phyloP scores from a whole-genome alignment of 2,329 filamentous ascomycete genomes.

The Rosellinia necatrix region DNA sequence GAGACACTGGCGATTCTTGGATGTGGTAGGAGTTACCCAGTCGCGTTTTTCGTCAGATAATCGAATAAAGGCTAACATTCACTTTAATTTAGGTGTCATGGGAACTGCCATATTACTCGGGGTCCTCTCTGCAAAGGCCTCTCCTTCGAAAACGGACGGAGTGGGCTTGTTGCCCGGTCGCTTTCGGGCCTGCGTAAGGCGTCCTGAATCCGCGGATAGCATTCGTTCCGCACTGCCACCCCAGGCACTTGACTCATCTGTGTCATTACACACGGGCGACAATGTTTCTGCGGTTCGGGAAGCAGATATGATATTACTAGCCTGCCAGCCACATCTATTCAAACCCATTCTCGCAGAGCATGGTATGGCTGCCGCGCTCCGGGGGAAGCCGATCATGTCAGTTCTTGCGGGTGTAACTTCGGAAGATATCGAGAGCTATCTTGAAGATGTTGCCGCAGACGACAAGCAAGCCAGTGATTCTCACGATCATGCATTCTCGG shows the following conservation, averaged over 20 bases:
- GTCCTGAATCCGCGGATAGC: conserved; percentile 2
- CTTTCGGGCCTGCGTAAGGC: conserved; percentile 12
- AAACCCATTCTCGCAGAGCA: conserved; percentile 10
- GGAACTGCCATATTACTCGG: conserved; percentile 15
- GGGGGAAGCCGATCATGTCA: conserved; percentile 8
- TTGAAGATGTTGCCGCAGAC: background rate
- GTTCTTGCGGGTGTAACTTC: conserved; percentile 13
- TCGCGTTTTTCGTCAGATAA: background rate
- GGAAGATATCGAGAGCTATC: conserved; percentile 11
- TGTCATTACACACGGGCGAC: conserved; percentile 3
- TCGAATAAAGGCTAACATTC: background rate
- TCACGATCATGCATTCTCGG: background rate
- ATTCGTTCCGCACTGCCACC: conserved; percentile 5
- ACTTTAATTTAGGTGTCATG: conserved; percentile 4
- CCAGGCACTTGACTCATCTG: conserved; percentile 1
- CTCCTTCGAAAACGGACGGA: background rate
- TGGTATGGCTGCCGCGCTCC: conserved; percentile 1
- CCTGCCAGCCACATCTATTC: conserved; percentile 15
- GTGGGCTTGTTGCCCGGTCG: background rate
- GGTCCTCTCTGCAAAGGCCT: conserved; percentile 6
- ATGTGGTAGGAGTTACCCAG: conserved; percentile 1
- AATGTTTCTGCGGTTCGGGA: conserved; percentile 8
- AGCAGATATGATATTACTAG: conserved; percentile 4
- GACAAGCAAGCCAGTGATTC: background rate
- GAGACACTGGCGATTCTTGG: conserved; percentile 12